Base-by-base conservation (phyloP, 108 stramenopile genomes). In the Skeletonema costatum region DNA sequence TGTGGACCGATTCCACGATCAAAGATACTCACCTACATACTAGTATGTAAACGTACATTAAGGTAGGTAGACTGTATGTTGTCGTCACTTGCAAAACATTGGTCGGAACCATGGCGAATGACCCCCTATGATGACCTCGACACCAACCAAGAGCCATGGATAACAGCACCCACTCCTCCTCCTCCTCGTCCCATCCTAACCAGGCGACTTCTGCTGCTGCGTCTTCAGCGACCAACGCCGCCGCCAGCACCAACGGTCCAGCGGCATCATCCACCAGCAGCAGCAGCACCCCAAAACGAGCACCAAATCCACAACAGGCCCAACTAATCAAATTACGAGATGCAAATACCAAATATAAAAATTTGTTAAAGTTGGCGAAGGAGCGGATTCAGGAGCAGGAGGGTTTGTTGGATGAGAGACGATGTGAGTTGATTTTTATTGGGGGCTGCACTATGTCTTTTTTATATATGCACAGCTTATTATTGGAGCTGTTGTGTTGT, bases 301-400 rank as follows among this genome's bases (percentile, higher is more conserved):
- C 63, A 10, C 64, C 73, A 32, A 50, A 61, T 25, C 73, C 46
- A 35, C 62, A 74, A 51, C 73, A 74, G 53, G 58, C 69, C 4
- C 94, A 95, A 73, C 61, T 96, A 71, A 74, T 80, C 42, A 91
- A 91, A 75, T 51, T 96, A 68, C 74, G 84, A 68, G 95, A 96
- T 48, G 92, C 95, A 31, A 96, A 96, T 82, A 68, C 68, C 62
- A 96, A 96, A 65, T 93, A 96, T 81, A 96, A 96, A 73, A 86
- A 90, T 64, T 75, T 96, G 53, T 84, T 96, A 41, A 93, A 93
- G 74, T 69, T 96, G 87, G 95, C 95, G 13, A 96, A 96, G 71
- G 92, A 91, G 60, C 84, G 95, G 19, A 96, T 96, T 66, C 87
- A 93, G 60, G 84, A 89, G 53, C 92, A 96, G 80, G 90, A 93